Conservation (phyloP, 2,329 filamentous ascomycete species). For the Pyricularia pennisetigena region DNA sequence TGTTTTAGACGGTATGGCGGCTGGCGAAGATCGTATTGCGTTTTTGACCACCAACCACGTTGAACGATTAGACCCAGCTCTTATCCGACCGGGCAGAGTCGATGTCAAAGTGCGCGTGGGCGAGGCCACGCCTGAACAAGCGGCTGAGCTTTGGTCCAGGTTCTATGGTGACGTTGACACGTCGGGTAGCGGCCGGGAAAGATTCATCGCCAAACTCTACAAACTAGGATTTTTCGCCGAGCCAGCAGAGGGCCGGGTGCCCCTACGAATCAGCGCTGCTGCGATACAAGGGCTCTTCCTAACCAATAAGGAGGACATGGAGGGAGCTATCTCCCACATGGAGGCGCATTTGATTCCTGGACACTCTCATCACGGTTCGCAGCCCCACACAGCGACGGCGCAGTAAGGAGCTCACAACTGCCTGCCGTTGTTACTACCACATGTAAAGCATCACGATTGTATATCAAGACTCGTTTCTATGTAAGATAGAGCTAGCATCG, state of each 20-base stretch:
- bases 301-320: constrained; percentile 86
- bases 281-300: constrained; percentile 90
- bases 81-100: constrained; percentile 84
- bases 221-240: constrained; percentile 60
- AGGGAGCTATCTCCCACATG: constrained; percentile 63
- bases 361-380: not conserved
- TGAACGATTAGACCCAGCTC: constrained; percentile 76
- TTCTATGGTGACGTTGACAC: constrained; percentile 81
- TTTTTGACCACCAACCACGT: constrained; percentile 95
- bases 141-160: constrained; percentile 80
- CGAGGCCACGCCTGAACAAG: constrained; percentile 78
- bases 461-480: not conserved
- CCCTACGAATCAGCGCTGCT: constrained; percentile 65
- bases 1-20: constrained; percentile 82
- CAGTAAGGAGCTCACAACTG: not conserved
- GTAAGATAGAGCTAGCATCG: not conserved
- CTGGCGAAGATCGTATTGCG: constrained; percentile 85
- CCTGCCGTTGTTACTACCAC: not conserved
- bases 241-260: constrained; percentile 21
- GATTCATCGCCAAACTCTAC: constrained; percentile 63
- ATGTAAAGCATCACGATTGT: not conserved
- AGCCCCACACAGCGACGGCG: not conserved
- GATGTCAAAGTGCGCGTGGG: constrained; percentile 89
- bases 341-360: constrained; percentile 2
- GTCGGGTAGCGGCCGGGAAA: constrained; percentile 48